Conservation (phyloP, 805 yeast species). For the Cyberlindnera maritima region DNA sequence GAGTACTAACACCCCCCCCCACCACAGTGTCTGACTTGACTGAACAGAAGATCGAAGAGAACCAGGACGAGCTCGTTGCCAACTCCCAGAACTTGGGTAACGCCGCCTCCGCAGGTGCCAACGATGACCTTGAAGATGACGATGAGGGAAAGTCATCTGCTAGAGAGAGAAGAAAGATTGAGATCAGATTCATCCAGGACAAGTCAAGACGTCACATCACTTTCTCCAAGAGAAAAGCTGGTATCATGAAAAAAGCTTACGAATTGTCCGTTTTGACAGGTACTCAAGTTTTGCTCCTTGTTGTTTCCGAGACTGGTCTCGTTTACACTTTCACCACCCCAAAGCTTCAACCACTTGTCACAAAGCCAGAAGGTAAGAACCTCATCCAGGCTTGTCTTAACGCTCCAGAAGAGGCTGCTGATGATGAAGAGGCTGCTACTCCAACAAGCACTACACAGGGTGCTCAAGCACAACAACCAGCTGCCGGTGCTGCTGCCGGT, state of each 20-base stretch:
- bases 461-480: slow-evolving; percentile 23
- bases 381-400: slow-evolving; percentile 94
- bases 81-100: slow-evolving; percentile 9
- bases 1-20: slow-evolving; percentile 10
- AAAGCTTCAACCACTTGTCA: slow-evolving; percentile 94
- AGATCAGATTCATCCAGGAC: slow-evolving; percentile 95
- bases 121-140: slow-evolving; percentile 40
- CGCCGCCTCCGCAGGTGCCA: slow-evolving; percentile 9
- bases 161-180: slow-evolving; percentile 83
- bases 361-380: slow-evolving; percentile 96
- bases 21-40: slow-evolving; percentile 26
- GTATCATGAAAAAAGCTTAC: slow-evolving; percentile 99
- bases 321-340: slow-evolving; percentile 99
- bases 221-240: slow-evolving; percentile 96
- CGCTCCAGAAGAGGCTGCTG: slow-evolving; percentile 80
- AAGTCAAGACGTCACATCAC: slow-evolving; percentile 98
- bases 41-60: slow-evolving; percentile 24
- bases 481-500: slow-evolving; percentile 9
- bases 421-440: slow-evolving; percentile 37
- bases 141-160: slow-evolving; percentile 44
- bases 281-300: slow-evolving; percentile 91
- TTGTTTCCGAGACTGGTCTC: slow-evolving; percentile 97
- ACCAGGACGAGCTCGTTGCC: slow-evolving; percentile 25
- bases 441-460: slow-evolving; percentile 33
- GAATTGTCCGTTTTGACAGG: slow-evolving; percentile 96